Evolutionary conservation across 441 rosid genomes (phyloP).

Genomic region (Metrosideros polymorpha): DNA sequence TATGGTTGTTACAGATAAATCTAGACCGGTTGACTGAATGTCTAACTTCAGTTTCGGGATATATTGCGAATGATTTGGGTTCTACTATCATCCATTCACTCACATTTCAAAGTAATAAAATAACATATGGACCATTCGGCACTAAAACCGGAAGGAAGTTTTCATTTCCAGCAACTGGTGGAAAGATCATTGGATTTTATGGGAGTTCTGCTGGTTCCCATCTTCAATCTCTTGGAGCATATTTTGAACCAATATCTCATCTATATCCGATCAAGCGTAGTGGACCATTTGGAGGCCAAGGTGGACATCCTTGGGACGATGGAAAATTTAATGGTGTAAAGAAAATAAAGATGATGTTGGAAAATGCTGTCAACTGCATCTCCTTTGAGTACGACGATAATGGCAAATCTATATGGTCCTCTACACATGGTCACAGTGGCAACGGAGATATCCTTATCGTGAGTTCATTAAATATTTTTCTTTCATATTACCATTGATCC

Average conservation of each 20-base stretch:
- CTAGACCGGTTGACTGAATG: neutral
- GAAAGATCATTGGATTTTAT: neutral
- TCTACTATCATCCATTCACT: neutral
- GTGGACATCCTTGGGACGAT: neutral
- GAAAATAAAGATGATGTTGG: neutral
- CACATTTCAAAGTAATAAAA: neutral
- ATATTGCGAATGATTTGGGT: neutral
- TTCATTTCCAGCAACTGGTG: neutral
- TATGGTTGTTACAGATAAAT: neutral
- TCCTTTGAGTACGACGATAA: neutral
- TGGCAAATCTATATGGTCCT: neutral
- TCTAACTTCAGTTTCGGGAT: neutral
- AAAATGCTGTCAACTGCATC: neutral
- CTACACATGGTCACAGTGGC: neutral
- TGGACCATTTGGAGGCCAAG: neutral
- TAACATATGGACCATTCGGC: neutral
- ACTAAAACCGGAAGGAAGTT: neutral
- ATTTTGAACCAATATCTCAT: neutral
- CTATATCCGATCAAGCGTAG: neutral
- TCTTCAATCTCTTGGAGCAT: neutral
- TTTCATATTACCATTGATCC: neutral
- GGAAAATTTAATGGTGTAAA: neutral
- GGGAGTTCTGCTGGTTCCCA: neutral
- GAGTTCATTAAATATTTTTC: neutral
- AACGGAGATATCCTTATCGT: neutral